These are phyloP conservation scores for Dactylellina drechsleri DNA, from an alignment of 2,329 filamentous ascomycete species.

Conservation along the genomic window DNA sequence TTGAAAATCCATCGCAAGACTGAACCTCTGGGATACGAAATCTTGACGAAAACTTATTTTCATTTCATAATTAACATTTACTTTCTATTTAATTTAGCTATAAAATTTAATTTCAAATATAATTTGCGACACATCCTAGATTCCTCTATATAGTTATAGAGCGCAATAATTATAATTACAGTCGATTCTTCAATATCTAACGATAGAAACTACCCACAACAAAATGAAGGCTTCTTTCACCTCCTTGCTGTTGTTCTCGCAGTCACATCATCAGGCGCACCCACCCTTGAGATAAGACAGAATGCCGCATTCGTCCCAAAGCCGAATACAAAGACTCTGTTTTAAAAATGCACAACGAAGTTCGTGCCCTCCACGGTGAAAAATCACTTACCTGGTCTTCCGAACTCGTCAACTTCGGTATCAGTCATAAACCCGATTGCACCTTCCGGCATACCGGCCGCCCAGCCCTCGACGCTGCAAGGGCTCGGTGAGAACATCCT, in stretches of 20 bases:
- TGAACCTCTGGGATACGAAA: neutral
- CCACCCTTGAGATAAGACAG: neutral
- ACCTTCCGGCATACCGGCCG: neutral
- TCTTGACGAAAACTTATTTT: neutral
- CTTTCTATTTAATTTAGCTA: neutral
- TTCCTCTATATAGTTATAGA: too few species aligned
- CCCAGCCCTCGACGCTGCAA: neutral
- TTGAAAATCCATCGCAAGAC: neutral
- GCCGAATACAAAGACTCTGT: conserved; percentile 7
- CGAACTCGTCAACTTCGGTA: neutral
- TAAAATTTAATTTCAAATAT: neutral
- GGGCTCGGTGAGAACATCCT: neutral
- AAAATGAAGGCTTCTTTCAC: conserved; percentile 6
- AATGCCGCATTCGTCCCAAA: neutral
- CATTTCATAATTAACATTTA: conserved; percentile 2
- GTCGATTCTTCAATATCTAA: neutral
- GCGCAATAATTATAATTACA: too few species aligned
- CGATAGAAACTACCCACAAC: neutral
- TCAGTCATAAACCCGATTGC: neutral
- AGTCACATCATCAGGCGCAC: neutral
- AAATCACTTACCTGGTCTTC: conserved; percentile 13
- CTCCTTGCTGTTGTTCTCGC: neutral
- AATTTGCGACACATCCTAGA: too few species aligned
- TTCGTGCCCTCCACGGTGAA: conserved; percentile 2
- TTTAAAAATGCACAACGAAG: conserved; percentile 18